A percentile compares a stretch with the other conserved stretches of the same genome.
Conservation (phyloP, 2,329 filamentous ascomycete species). For the Colletotrichum incanum region DNA sequence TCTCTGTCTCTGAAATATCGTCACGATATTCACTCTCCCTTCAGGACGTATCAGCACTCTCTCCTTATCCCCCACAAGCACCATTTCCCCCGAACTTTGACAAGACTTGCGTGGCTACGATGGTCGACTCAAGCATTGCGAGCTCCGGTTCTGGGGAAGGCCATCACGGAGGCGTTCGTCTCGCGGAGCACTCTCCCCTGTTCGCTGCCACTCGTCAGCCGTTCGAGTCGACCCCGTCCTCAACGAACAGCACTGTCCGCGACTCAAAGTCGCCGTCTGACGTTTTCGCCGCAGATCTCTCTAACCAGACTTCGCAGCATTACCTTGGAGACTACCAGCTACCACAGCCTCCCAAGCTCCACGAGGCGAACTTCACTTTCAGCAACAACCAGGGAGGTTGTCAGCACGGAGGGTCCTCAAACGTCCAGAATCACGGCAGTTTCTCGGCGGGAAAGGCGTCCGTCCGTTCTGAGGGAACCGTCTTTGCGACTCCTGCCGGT, state of each 20-base stretch:
- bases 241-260: slow-evolving; percentile 25
- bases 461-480: slow-evolving; percentile 13
- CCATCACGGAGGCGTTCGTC: slow-evolving; percentile 31
- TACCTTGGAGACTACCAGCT: slow-evolving; percentile 26
- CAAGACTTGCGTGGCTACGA: slow-evolving; percentile 4
- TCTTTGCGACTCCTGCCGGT: slow-evolving; percentile 23
- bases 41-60: not conserved
- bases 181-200: slow-evolving; percentile 35
- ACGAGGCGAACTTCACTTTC: slow-evolving; percentile 8
- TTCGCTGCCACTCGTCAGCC: not conserved
- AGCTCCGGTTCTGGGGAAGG: slow-evolving; percentile 23
- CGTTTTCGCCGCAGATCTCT: slow-evolving; percentile 30
- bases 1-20: not conserved
- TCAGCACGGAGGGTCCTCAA: slow-evolving; percentile 1
- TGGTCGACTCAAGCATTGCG: slow-evolving; percentile 20
- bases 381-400: not conserved
- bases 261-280: slow-evolving; percentile 30
- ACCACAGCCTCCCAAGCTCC: slow-evolving; percentile 28
- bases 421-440: not conserved
- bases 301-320: slow-evolving; percentile 10
- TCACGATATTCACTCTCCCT: not conserved
- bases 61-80: not conserved
- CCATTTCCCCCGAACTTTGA: not conserved
- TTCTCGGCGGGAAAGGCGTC: slow-evolving; percentile 25
- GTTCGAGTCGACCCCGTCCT: slow-evolving; percentile 22